These are phyloP conservation scores for Sporothrix protearum DNA, from an alignment of 2,329 filamentous ascomycete species.

Conservation along the genomic window DNA sequence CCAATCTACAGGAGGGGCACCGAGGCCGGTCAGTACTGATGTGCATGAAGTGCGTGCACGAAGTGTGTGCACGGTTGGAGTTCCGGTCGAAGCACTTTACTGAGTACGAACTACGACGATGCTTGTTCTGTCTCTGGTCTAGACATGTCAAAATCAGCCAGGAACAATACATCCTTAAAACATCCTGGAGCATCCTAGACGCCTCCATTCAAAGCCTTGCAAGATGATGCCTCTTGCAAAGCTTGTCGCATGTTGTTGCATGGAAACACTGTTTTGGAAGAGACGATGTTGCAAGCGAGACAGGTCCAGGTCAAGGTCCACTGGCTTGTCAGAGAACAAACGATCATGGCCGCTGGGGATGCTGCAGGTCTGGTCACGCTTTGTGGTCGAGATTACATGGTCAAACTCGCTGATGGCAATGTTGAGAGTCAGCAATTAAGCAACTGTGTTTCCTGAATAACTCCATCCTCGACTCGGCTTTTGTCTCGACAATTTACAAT, in stretches of 20 bases:
- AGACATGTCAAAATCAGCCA: background rate
- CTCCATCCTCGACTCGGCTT: background rate
- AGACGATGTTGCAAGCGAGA: background rate
- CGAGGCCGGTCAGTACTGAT: background rate
- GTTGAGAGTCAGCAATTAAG: background rate
- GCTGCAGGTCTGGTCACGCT: conserved; percentile 8
- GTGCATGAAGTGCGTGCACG: background rate
- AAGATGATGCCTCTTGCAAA: background rate
- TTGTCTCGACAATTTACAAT: background rate
- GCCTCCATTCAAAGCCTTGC: background rate
- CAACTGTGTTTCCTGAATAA: background rate
- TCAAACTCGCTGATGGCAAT: background rate
- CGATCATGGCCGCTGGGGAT: background rate
- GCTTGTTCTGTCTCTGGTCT: background rate
- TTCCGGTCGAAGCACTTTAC: background rate
- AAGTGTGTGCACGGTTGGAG: background rate
- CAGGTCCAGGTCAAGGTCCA: background rate
- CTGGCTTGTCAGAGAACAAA: background rate
- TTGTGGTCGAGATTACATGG: background rate
- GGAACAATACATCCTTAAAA: background rate
- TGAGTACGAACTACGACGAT: background rate
- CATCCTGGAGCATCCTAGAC: too few species aligned
- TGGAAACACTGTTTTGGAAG: background rate
- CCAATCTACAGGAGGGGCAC: background rate
- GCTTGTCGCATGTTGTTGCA: conserved; percentile 12